These are phyloP conservation scores for Candida sanyiensis DNA, from an alignment of 805 yeast species.

Conservation along the genomic window DNA sequence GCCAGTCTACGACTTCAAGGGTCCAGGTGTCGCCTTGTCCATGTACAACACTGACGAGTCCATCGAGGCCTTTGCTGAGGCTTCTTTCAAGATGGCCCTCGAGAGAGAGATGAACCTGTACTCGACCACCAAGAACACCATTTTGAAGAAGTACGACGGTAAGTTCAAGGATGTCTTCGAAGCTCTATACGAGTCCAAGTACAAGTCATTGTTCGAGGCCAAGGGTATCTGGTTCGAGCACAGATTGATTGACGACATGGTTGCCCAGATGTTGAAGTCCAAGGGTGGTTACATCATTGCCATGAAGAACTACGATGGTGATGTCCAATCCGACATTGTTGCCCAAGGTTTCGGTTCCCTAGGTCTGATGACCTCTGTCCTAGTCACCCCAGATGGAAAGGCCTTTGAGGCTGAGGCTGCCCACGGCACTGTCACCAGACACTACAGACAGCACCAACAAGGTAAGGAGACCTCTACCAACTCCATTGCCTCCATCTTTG, in stretches of 20 bases:
- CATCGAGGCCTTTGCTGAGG: constrained; percentile 70
- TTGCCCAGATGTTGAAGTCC: constrained; percentile 82
- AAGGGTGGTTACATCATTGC: constrained; percentile 80
- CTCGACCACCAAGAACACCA: constrained; percentile 74
- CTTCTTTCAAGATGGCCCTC: constrained; percentile 72
- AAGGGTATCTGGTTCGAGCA: constrained; percentile 70
- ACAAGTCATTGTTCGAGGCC: constrained; percentile 51
- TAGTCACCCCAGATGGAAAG: constrained; percentile 80
- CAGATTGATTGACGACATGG: constrained; percentile 82
- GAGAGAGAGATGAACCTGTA: constrained; percentile 57
- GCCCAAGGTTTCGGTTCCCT: constrained; percentile 85
- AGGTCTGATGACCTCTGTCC: constrained; percentile 79
- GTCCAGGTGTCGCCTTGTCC: constrained; percentile 69
- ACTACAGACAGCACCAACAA: constrained; percentile 73
- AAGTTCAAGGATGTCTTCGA: constrained; percentile 77
- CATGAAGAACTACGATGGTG: constrained; percentile 81
- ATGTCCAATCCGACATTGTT: constrained; percentile 78
- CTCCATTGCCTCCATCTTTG: constrained; percentile 80
- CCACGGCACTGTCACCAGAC: constrained; percentile 85
- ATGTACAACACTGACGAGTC: constrained; percentile 83
- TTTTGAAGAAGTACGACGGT: constrained; percentile 77
- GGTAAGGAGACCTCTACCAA: constrained; percentile 82
- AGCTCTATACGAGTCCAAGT: constrained; percentile 52
- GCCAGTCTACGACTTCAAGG: constrained; percentile 58
- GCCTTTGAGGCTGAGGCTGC: constrained; percentile 86